phyloP scores from a whole-genome alignment of 2,329 filamentous ascomycete species.

The Talaromyces sp. region DNA sequence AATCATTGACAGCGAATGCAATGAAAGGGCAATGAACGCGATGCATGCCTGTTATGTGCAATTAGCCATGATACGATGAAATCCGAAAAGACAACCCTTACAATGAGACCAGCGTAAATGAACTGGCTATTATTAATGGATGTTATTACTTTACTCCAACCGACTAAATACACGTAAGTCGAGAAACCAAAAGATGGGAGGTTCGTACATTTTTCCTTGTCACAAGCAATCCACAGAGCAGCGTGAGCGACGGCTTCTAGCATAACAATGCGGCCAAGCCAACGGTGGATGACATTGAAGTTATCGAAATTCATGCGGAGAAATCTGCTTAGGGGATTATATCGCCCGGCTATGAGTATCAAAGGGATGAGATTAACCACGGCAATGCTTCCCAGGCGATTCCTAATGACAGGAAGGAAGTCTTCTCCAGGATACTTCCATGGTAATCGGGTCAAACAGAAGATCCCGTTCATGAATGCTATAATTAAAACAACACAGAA shows the following conservation, averaged over 20 bases:
- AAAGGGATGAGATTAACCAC: slow-evolving; percentile 39
- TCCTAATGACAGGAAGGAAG: neutral
- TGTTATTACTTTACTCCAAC: neutral
- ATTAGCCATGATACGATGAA: neutral
- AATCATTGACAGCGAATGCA: slow-evolving; percentile 67
- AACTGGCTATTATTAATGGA: neutral
- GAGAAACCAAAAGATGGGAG: neutral
- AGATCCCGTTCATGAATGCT: neutral
- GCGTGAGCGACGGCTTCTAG: slow-evolving; percentile 66
- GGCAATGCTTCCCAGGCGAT: slow-evolving; percentile 30
- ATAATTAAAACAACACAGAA: neutral
- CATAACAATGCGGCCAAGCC: slow-evolving; percentile 68
- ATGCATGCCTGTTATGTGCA: neutral
- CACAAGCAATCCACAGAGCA: slow-evolving; percentile 26
- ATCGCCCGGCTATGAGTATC: slow-evolving; percentile 36
- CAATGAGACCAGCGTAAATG: neutral
- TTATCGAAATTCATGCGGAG: slow-evolving; percentile 39
- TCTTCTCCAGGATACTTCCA: neutral
- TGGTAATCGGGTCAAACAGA: neutral
- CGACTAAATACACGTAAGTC: neutral
- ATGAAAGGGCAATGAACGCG: slow-evolving; percentile 52
- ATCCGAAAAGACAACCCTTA: neutral
- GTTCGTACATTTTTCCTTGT: neutral
- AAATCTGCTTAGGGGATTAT: slow-evolving; percentile 38
- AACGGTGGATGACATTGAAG: slow-evolving; percentile 63